A percentile compares a stretch with the other conserved stretches of the same genome.
Conservation (phyloP, 2,329 filamentous ascomycete species). For the Alternaria hordeiaustralica region DNA sequence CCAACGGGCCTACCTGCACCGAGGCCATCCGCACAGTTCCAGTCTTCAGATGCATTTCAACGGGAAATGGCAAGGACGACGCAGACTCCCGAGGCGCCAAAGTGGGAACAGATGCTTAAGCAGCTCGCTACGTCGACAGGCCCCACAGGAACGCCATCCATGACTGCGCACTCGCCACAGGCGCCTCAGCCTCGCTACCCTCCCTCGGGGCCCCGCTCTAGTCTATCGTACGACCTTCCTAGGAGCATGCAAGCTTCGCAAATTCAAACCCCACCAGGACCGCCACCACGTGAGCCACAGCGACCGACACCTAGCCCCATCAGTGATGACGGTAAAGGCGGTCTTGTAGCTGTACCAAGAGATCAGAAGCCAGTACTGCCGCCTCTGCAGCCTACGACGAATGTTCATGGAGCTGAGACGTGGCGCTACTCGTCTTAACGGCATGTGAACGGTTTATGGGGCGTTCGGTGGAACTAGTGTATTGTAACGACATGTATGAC, state of each 20-base stretch:
- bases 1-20: slow-evolving; percentile 21
- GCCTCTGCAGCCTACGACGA: slow-evolving; percentile 7
- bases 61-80: slow-evolving; percentile 45
- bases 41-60: slow-evolving; percentile 54
- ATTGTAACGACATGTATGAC: slow-evolving; percentile 11
- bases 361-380: slow-evolving; percentile 10
- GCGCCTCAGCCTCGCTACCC: slow-evolving; percentile 25
- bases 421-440: slow-evolving; percentile 35
- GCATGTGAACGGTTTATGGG: neutral
- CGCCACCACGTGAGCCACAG: slow-evolving; percentile 26
- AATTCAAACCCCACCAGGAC: slow-evolving; percentile 21
- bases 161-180: slow-evolving; percentile 12
- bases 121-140: slow-evolving; percentile 34
- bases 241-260: slow-evolving; percentile 14
- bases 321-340: slow-evolving; percentile 38
- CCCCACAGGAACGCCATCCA: slow-evolving; percentile 10
- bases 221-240: slow-evolving; percentile 23
- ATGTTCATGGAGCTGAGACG: slow-evolving; percentile 39
- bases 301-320: slow-evolving; percentile 43
- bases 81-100: slow-evolving; percentile 28
- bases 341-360: slow-evolving; percentile 5
- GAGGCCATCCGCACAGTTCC: slow-evolving; percentile 49
- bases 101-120: slow-evolving; percentile 46
- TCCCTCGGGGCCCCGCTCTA: slow-evolving; percentile 15
- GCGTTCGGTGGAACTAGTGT: slow-evolving; percentile 2